Percentiles rank a stretch among this genome's conserved stretches.
These are phyloP conservation scores for Pythium guiyangense DNA, from an alignment of 352 stramenopile genomes.

Conservation along the genomic window DNA sequence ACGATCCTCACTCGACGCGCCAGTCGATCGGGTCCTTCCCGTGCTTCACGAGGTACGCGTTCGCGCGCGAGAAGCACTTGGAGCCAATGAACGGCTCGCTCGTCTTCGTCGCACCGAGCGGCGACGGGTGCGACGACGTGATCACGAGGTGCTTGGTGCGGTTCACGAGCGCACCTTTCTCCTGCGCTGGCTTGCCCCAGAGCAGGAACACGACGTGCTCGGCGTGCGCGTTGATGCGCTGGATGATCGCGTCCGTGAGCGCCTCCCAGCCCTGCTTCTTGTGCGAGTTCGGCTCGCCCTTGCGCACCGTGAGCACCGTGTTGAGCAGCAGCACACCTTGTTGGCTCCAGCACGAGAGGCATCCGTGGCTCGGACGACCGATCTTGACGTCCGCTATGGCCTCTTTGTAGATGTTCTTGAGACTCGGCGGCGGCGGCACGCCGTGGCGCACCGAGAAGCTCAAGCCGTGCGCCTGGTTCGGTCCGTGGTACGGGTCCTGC, in stretches of 20 bases:
- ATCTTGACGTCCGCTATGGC: slow-evolving; percentile 77
- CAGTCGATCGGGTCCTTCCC: slow-evolving; percentile 85
- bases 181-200: slow-evolving; percentile 96
- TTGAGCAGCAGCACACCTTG: slow-evolving; percentile 99
- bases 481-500: slow-evolving; percentile 90
- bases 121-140: slow-evolving; percentile 91
- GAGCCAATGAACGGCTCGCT: slow-evolving; percentile 94
- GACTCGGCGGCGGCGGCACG: slow-evolving; percentile 88
- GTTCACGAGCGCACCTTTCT: slow-evolving; percentile 80
- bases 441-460: slow-evolving; percentile 91
- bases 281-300: slow-evolving; percentile 92
- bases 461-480: slow-evolving; percentile 81
- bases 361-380: slow-evolving; percentile 81
- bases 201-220: slow-evolving; percentile 96
- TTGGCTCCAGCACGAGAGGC: slow-evolving; percentile 89
- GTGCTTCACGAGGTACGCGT: slow-evolving; percentile 68
- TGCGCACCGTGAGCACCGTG: slow-evolving; percentile 94
- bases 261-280: slow-evolving; percentile 96
- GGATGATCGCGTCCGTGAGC: slow-evolving; percentile 95
- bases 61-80: slow-evolving; percentile 87
- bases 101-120: slow-evolving; percentile 95
- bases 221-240: slow-evolving; percentile 68
- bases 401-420: slow-evolving; percentile 99
- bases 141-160: slow-evolving; percentile 78
- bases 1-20: slow-evolving; percentile 24